Evolutionary conservation across 768 basidiomycete species (phyloP), one percentile per base, ranked within the genome.

Genomic region (Boletellus ananas): DNA sequence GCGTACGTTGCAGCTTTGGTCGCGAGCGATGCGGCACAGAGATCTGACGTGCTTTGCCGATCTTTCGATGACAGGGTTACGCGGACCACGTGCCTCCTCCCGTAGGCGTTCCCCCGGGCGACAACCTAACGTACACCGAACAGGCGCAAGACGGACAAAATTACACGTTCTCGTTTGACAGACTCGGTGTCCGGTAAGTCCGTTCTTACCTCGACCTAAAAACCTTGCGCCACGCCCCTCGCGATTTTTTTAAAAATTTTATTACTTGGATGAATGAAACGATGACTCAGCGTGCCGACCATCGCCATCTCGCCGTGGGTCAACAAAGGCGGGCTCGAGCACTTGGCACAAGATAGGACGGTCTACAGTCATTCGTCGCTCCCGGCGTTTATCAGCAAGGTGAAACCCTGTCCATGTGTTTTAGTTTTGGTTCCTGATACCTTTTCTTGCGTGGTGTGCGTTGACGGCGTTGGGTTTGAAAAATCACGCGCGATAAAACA

Each of bases 251-350:
- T 27, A 29, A 23, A 23, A 23, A 23, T 3, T 23, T 3, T 3
- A 23, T 23, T 23, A 6, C 23, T 29, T 29, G 8, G 8, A 29
- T 6, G 40, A 6, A 43, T 33, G 18, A 18, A 13, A 37, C n/a
- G 17, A 16, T 17, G 36, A 25, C 14, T 52, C 8, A 63, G 61
- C 10, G 50, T 63, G 1, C 59, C 62, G 2, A n/a, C 62, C 16
- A 48, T 63, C 27, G 49, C 54, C 33, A 49, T 63, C 47, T 63
- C 62, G 0, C 62, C 62, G 2, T 64, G 62, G 62, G 59, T 63
- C 25, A 12, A 51, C 17, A 54, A 63, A 23, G 62, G 62, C 4
- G 45, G 31, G 7, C 51, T 63, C 20, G 62, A 49, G 14, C 57
- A 49, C 18, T 2, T 37, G 10, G 57, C 49, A 0, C 29, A 23